phyloP scores from a whole-genome alignment of 2,329 filamentous ascomycete species.

The Chrysoporthe cubensis region DNA sequence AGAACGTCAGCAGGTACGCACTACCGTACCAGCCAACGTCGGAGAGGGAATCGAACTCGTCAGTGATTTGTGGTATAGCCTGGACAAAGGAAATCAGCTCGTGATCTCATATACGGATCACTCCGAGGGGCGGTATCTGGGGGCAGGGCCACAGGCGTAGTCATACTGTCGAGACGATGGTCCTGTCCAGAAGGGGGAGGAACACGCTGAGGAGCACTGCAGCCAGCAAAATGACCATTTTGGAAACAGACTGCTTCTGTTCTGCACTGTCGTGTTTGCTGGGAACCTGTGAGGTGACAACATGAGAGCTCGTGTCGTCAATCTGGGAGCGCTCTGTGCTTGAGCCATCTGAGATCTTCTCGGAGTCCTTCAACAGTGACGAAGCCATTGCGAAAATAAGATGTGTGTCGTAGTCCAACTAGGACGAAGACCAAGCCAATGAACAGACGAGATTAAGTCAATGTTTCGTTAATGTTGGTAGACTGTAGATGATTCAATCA shows the following conservation, averaged over 20 bases:
- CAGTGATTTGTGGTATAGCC: constrained; percentile 33
- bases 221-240: neutral
- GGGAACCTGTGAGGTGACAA: neutral
- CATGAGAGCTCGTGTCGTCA: neutral
- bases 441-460: neutral
- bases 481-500: neutral
- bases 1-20: constrained; percentile 32
- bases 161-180: constrained; percentile 28
- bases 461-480: neutral
- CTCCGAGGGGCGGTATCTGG: too few relatives aligned
- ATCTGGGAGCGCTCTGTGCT: neutral
- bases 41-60: constrained; percentile 35
- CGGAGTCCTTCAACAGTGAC: neutral
- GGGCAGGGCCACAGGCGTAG: too few relatives aligned
- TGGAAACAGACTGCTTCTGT: neutral
- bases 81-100: neutral
- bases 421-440: neutral
- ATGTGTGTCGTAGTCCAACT: neutral
- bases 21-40: constrained; percentile 35
- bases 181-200: constrained; percentile 29
- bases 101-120: neutral
- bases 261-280: neutral
- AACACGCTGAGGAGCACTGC: constrained; percentile 30
- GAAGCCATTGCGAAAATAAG: neutral
- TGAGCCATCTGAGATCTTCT: neutral